These are phyloP conservation scores for Kuraishia capsulata DNA, from an alignment of 805 yeast species.

Conservation along the genomic window DNA sequence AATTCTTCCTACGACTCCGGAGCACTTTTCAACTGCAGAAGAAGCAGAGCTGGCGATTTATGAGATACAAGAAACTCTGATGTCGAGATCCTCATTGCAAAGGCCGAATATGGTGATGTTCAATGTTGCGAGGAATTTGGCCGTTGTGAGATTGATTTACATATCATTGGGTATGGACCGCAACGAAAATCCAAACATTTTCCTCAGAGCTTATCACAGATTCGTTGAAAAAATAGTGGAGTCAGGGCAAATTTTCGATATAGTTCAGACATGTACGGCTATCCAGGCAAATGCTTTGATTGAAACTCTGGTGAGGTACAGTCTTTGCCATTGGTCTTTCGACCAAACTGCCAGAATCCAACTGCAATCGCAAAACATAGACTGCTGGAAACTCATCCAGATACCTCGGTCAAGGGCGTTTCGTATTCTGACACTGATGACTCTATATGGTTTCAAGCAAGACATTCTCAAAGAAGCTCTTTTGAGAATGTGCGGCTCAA, in stretches of 20 bases:
- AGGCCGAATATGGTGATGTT: neutral
- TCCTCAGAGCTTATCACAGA: constrained; percentile 25
- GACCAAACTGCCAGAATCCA: constrained; percentile 1
- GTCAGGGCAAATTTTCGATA: constrained; percentile 23
- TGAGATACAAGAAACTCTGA: constrained; percentile 10
- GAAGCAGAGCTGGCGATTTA: constrained; percentile 13
- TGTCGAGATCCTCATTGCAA: constrained; percentile 3
- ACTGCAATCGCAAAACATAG: too few species aligned
- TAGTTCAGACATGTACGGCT: constrained; percentile 14
- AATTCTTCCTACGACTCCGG: constrained; percentile 10
- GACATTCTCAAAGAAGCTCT: neutral
- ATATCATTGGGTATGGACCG: constrained; percentile 21
- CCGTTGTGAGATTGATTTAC: constrained; percentile 21
- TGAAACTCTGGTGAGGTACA: constrained; percentile 33
- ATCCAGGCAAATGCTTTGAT: constrained; percentile 22
- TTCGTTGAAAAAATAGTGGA: constrained; percentile 31
- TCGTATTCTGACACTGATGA: neutral
- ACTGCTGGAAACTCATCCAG: too few species aligned
- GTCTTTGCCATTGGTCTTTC: constrained; percentile 36
- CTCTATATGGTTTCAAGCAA: neutral
- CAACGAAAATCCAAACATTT: constrained; percentile 26
- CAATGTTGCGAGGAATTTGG: constrained; percentile 16
- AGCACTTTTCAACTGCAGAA: constrained; percentile 3
- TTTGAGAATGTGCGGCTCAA: neutral
- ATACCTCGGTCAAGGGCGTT: neutral